Base-by-base conservation (phyloP, 495 filamentous ascomycete species). In the Bryoglossum gracile region DNA sequence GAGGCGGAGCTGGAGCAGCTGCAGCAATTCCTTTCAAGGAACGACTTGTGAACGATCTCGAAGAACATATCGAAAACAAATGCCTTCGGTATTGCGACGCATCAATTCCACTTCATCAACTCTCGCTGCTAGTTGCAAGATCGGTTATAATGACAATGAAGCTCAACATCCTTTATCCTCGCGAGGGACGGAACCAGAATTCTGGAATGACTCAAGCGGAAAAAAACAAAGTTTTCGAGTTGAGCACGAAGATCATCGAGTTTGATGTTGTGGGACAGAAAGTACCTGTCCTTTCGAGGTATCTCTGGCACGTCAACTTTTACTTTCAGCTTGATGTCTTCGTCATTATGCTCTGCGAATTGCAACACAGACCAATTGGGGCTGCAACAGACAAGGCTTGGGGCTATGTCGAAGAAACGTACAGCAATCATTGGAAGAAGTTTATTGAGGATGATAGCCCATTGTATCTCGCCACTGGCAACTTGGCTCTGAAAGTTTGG, bases 1-100 rank as follows among this genome's bases (percentile, higher is more conserved):
- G n/a, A n/a, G n/a, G n/a, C n/a, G n/a, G n/a, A n/a, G n/a, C n/a
- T n/a, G n/a, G n/a, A n/a, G n/a, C n/a, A n/a, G n/a, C n/a, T n/a
- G 26, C 5, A 30, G 5, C 26, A 30, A 6, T 30, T 5, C 13
- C 26, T 30, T 30, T 30, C 26, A 30, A 30, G 26, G 26, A 30
- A 30, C 5, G 13, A 68, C 69, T 22, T 66, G 64, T 60, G 67
- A 72, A 43, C 59, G 77, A 17, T 67, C 48, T 80, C 1, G 69
- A 68, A 18, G 57, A 59, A 26, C 60, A 63, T 14, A 60, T 77
- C 22, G 38, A 68, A 38, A 58, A 66, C 0, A 67, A 68, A 16
- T 84, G 83, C 56, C 67, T 85, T 11, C 66, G 68, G 39, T 66
- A 74, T 33, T 83, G 78, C 59, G 78, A 87, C 51, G 70, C 75